Percentiles rank a stretch among this genome's conserved stretches.
phyloP scores from a whole-genome alignment of 495 filamentous ascomycete genomes.

The Aspergillus mulundensis region DNA sequence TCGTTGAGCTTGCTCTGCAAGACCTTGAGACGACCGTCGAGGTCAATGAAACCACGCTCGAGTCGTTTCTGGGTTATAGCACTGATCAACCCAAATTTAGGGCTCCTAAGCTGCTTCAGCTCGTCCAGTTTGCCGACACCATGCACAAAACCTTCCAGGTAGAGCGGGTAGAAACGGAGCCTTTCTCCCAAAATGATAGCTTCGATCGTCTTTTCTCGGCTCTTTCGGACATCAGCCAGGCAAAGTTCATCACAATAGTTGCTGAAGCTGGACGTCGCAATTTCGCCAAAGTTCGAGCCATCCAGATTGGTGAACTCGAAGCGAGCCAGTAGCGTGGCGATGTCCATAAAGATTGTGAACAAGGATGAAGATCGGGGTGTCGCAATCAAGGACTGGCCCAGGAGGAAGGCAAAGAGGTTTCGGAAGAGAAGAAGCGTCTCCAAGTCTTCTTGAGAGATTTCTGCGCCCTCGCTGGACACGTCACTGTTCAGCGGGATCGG shows the following conservation, averaged over 20 bases:
- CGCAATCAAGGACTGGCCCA: slow-evolving; percentile 74
- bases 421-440: slow-evolving; percentile 71
- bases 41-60: slow-evolving; percentile 75
- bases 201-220: slow-evolving; percentile 87
- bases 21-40: slow-evolving; percentile 62
- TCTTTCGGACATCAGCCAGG: slow-evolving; percentile 75
- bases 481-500: slow-evolving; percentile 54
- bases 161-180: slow-evolving; percentile 76
- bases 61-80: slow-evolving; percentile 69
- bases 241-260: slow-evolving; percentile 70
- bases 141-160: slow-evolving; percentile 88
- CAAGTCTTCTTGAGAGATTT: slow-evolving; percentile 51
- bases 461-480: slow-evolving; percentile 35
- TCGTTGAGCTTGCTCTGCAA: slow-evolving; percentile 65
- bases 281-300: slow-evolving; percentile 77
- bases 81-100: slow-evolving; percentile 65
- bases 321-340: slow-evolving; percentile 62
- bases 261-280: slow-evolving; percentile 69
- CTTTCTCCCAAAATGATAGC: slow-evolving; percentile 81
- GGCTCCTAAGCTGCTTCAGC: slow-evolving; percentile 61
- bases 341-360: slow-evolving; percentile 70
- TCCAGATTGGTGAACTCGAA: slow-evolving; percentile 80
- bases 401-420: slow-evolving; percentile 88
- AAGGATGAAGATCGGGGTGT: slow-evolving; percentile 61
- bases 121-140: slow-evolving; percentile 85